These are phyloP conservation scores for Cupressus sempervirens DNA, from an alignment of 75 land plant genomes.

Conservation along the genomic window DNA sequence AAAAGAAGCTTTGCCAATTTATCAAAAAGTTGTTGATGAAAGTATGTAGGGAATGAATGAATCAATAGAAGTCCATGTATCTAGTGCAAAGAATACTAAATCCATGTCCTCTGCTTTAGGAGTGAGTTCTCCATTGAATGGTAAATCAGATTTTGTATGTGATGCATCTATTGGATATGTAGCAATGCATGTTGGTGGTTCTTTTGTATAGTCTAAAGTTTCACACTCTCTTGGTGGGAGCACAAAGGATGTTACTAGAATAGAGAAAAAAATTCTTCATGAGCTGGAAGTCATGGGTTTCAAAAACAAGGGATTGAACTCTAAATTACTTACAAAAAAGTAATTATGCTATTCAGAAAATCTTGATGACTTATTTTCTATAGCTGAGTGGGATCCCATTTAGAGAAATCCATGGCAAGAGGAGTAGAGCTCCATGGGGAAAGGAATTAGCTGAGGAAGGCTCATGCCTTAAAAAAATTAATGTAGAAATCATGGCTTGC, in stretches of 20 bases:
- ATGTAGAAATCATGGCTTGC: too few relatives aligned
- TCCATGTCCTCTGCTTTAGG: background rate
- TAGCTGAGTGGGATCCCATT: slow-evolving; percentile 89
- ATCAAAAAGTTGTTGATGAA: background rate
- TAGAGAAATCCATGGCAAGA: too few relatives aligned
- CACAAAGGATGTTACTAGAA: background rate
- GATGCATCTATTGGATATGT: background rate
- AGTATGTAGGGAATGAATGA: background rate
- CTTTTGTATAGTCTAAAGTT: slow-evolving; percentile 2
- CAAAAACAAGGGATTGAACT: slow-evolving; percentile 61
- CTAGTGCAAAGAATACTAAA: background rate
- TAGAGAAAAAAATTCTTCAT: slow-evolving; percentile 40
- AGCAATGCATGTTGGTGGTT: background rate
- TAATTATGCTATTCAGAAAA: slow-evolving; percentile 48
- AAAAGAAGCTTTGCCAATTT: background rate
- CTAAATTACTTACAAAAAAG: slow-evolving; percentile 70
- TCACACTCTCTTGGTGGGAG: background rate
- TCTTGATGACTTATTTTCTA: slow-evolving; percentile 71
- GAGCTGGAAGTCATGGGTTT: slow-evolving; percentile 87
- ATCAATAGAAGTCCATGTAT: slow-evolving; percentile 8
- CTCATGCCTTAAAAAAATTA: too few relatives aligned
- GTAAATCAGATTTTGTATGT: background rate
- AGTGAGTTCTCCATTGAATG: background rate
- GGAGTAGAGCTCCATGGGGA: too few relatives aligned
- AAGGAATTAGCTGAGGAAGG: too few relatives aligned